These are phyloP conservation scores for Luffa aegyptiaca DNA, from an alignment of 306 rosid species.

Conservation along the genomic window DNA sequence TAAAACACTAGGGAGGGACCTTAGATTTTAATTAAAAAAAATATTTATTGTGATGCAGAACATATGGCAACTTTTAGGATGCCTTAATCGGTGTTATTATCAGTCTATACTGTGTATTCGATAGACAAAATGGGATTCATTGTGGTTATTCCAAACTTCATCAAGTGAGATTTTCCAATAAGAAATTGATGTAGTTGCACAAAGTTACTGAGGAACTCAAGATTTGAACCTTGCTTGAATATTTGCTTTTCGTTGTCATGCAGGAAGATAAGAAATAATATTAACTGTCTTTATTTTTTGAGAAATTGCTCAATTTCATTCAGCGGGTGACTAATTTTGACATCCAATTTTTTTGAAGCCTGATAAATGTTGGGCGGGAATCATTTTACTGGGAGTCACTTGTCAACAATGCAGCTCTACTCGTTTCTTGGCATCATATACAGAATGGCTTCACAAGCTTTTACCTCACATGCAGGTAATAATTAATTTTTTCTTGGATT, in stretches of 20 bases:
- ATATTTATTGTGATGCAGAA: background rate
- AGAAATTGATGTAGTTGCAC: background rate
- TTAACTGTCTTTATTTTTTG: background rate
- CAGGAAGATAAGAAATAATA: background rate
- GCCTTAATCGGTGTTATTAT: background rate
- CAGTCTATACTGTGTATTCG: background rate
- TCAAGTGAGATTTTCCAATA: background rate
- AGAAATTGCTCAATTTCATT: background rate
- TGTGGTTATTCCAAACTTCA: background rate
- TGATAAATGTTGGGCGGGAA: constrained; percentile 89
- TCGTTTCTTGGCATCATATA: constrained; percentile 57
- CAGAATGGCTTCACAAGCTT: constrained; percentile 59
- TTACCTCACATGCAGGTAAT: constrained; percentile 60
- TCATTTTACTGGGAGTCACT: constrained; percentile 73
- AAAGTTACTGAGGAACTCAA: background rate
- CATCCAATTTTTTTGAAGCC: constrained; percentile 40
- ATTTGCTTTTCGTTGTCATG: background rate
- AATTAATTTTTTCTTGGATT: background rate
- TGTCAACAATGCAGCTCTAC: constrained; percentile 59
- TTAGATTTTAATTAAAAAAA: background rate
- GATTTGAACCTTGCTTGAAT: constrained; percentile 4
- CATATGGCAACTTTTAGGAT: background rate
- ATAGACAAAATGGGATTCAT: background rate
- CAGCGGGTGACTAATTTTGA: constrained; percentile 7
- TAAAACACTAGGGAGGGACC: background rate